phyloP scores from a whole-genome alignment of 306 rosid species.

The Biancaea sappan region DNA sequence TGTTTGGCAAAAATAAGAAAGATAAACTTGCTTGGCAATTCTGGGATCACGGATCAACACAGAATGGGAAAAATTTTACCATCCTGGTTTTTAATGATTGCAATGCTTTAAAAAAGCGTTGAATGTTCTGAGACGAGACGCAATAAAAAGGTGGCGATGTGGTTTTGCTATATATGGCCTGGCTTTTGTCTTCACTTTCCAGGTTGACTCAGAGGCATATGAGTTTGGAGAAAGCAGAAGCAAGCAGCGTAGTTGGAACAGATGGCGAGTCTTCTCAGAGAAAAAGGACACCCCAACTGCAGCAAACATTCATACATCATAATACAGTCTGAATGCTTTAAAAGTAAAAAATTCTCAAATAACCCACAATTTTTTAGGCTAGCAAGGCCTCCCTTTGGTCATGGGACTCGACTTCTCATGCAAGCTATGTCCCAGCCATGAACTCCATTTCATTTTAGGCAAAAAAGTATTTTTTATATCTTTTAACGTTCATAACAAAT shows the following conservation, averaged over 20 bases:
- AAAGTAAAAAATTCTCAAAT: conserved; percentile 33
- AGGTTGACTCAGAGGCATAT: conserved; percentile 34
- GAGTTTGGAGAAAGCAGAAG: conserved; percentile 54
- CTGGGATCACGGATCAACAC: conserved; percentile 26
- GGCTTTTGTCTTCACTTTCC: conserved; percentile 9
- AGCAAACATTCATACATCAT: conserved; percentile 4
- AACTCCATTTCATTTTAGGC: too few species aligned
- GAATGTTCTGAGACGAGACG: conserved; percentile 16
- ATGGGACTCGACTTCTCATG: too few species aligned
- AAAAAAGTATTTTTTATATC: too few species aligned
- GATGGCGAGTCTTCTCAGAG: conserved; percentile 38
- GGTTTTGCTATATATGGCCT: background rate
- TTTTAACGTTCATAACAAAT: too few species aligned
- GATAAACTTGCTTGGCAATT: background rate
- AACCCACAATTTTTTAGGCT: too few species aligned
- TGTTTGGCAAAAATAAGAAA: background rate
- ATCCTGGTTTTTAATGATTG: too few species aligned
- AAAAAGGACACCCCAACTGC: conserved; percentile 42
- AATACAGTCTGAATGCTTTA: conserved; percentile 33
- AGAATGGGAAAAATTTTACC: too few species aligned
- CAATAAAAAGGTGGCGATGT: conserved; percentile 9
- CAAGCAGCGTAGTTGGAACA: conserved; percentile 34
- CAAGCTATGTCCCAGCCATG: too few species aligned
- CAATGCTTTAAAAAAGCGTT: background rate
- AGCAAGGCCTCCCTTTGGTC: too few species aligned